phyloP scores from a whole-genome alignment of 2,329 filamentous ascomycete species.

The Phoma sp. region DNA sequence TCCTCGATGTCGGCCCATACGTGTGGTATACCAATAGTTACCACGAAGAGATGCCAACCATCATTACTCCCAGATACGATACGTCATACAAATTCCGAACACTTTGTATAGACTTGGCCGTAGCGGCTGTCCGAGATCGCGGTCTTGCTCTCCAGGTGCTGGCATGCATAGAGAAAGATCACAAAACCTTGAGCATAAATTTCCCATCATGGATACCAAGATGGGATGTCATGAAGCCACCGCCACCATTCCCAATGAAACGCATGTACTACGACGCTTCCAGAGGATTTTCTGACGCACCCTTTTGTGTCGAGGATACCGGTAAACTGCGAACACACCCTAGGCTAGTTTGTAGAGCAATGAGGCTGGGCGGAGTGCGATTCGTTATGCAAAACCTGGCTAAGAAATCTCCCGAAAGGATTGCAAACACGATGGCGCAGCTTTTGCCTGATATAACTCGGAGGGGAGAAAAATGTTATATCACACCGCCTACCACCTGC shows the following conservation, averaged over 20 bases:
- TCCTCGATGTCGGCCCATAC: slow-evolving; percentile 8
- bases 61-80: slow-evolving; percentile 6
- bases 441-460: neutral
- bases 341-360: too few relatives aligned
- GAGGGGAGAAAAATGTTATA: too few relatives aligned
- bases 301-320: too few relatives aligned
- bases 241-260: too few relatives aligned
- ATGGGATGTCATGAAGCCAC: neutral
- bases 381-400: too few relatives aligned
- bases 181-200: neutral
- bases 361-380: too few relatives aligned
- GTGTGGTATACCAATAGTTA: slow-evolving; percentile 5
- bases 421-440: neutral
- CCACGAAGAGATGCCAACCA: neutral
- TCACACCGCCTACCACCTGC: too few relatives aligned
- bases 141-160: neutral
- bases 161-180: neutral
- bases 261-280: too few relatives aligned
- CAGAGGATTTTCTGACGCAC: too few relatives aligned
- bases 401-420: too few relatives aligned
- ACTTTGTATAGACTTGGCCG: neutral
- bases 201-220: slow-evolving; percentile 6
- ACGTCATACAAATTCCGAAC: neutral
- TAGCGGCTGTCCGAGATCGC: neutral
- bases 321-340: too few relatives aligned